Evolutionary conservation across 73 alveolate genomes (phyloP).

Genomic region (Paramecium octaurelia): DNA sequence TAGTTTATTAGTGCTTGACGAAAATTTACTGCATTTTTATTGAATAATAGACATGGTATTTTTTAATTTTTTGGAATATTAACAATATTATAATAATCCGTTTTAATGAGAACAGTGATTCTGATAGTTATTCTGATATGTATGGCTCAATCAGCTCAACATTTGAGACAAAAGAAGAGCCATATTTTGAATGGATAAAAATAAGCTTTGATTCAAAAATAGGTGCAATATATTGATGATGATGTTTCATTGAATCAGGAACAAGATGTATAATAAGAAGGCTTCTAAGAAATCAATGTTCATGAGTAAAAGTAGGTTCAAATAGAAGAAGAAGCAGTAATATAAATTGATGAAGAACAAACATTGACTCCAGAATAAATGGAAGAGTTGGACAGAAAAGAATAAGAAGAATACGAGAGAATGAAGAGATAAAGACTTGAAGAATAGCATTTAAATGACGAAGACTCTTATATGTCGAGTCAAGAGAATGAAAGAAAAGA

Average conservation of each 20-base stretch:
- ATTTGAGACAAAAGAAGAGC: background rate
- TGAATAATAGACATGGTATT: background rate
- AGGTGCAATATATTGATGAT: background rate
- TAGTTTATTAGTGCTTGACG: background rate
- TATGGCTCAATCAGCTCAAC: background rate
- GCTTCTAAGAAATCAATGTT: background rate
- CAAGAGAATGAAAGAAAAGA: background rate
- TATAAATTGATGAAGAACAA: conserved; percentile 5
- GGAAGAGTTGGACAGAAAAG: background rate
- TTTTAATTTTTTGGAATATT: background rate
- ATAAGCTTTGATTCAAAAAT: background rate
- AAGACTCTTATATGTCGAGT: background rate
- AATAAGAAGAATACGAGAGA: conserved; percentile 1
- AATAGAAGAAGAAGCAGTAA: background rate
- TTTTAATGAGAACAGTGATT: background rate
- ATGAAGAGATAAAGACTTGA: background rate
- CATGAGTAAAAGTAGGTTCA: background rate
- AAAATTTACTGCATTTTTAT: background rate
- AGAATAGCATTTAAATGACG: background rate
- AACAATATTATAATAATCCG: background rate
- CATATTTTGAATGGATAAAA: background rate
- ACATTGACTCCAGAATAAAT: background rate
- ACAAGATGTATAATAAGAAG: background rate
- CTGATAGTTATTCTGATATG: background rate
- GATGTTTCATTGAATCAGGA: background rate